Base-by-base conservation (phyloP, 805 yeast genomes). In the Cyberlindnera maritima region DNA sequence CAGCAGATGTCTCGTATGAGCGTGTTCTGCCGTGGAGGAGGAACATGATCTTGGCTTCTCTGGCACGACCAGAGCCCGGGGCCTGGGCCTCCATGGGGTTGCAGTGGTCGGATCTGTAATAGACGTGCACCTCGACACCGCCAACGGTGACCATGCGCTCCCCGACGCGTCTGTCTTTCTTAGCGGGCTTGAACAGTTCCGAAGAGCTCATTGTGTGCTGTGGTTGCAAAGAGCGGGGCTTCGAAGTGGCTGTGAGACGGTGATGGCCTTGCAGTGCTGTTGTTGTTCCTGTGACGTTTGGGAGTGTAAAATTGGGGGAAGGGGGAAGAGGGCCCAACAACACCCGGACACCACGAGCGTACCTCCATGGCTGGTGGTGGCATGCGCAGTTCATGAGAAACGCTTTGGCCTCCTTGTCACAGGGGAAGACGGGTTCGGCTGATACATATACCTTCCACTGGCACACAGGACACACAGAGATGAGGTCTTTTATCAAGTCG, bases 401-500 rank as follows among this genome's bases (percentile, higher is more conserved):
- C n/a, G n/a, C n/a, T n/a, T n/a, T n/a, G n/a, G n/a, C n/a, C n/a
- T n/a, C n/a, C n/a, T n/a, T n/a, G n/a, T n/a, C n/a, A n/a, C n/a
- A n/a, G n/a, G n/a, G n/a, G n/a, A n/a, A n/a, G n/a, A n/a, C n/a
- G n/a, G n/a, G n/a, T n/a, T n/a, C n/a, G n/a, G n/a, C n/a, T n/a
- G n/a, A n/a, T n/a, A n/a, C n/a, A n/a, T n/a, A n/a, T n/a, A n/a
- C n/a, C n/a, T n/a, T n/a, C n/a, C n/a, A n/a, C n/a, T n/a, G n/a
- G n/a, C n/a, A n/a, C n/a, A n/a, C n/a, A 29, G 32, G 7, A 32
- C 19, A 9, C 20, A 32, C 4, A 17, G 10, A 32, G 4, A 69
- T 69, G 74, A 57, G 68, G 35, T 66, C 74, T 3, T 68, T 70
- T 53, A 70, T 70, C 36, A 69, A 66, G 46, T 59, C 74, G 7